Base-by-base conservation (phyloP, 176 grass and related monocot genomes). In the Ensete glaucum region DNA sequence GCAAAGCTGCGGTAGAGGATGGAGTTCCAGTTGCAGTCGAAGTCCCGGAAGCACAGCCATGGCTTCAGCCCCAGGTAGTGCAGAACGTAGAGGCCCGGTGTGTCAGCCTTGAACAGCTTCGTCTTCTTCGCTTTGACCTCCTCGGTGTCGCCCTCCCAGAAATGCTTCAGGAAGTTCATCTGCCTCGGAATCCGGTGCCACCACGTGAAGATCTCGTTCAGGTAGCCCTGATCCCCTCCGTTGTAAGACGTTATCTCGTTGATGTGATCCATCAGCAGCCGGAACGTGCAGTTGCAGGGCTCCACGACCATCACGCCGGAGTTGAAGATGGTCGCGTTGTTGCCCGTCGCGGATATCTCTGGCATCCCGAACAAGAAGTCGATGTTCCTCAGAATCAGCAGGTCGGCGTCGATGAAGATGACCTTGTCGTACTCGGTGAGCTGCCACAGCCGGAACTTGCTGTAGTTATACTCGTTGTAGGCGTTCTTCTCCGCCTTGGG, bases 401-500 rank as follows among this genome's bases (percentile, higher is more conserved):
- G 88, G 78, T 98, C 94, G 1, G 94, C 94, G 19, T 98, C 94
- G 13, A 98, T 93, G 79, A 98, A 98, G 57, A 98, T 91, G 27
- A 98, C 85, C 88, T 98, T 98, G 85, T 98, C 94, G 67, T 98
- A 98, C 50, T 98, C 94, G 1, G 94, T 91, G 9, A 98, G 90
- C 83, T 98, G 94, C 94, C 94, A 98, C 1, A 98, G 78, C 62
- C 94, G 80, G 71, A 98, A 98, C 25, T 98, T 98, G 84, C 94
- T 98, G 82, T 98, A 98, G 82, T 98, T 98, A 84, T 88, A 98
- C 76, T 98, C 94, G 34, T 98, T 98, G 76, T 98, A 98, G 52
- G 94, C 85, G 77, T 98, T 78, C 0, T 80, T 85, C 76, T 98
- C 88, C 1, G 94, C 94, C 73, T 93, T 98, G 0, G 94, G 94